Conservation (phyloP, 225 moss, liverwort and hornwort species). For the Neckera pumila region DNA sequence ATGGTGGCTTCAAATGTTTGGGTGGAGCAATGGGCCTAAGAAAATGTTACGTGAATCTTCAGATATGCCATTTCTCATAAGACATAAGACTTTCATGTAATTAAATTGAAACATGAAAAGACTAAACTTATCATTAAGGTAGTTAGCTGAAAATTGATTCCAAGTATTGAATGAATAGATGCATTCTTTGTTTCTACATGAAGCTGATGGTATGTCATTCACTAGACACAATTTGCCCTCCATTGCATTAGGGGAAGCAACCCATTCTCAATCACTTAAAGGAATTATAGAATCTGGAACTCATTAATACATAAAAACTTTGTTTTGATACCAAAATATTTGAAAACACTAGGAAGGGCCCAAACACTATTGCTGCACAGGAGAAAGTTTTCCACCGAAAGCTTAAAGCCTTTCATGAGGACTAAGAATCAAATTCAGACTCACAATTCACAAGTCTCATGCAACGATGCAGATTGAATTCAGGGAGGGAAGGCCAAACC, state of each 20-base stretch:
- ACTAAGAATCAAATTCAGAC: background rate
- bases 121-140: background rate
- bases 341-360: too few relatives aligned
- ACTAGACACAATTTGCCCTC: background rate
- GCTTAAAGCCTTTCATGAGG: background rate
- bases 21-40: too few relatives aligned
- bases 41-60: too few relatives aligned
- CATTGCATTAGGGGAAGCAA: too few relatives aligned
- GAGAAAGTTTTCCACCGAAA: too few relatives aligned
- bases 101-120: background rate
- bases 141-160: background rate
- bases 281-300: too few relatives aligned
- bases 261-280: too few relatives aligned
- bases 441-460: background rate
- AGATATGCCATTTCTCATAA: background rate
- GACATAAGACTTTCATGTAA: background rate
- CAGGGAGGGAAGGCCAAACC: background rate
- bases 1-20: background rate
- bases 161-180: background rate
- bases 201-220: background rate
- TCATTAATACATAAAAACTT: too few relatives aligned
- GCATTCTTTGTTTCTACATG: background rate
- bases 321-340: too few relatives aligned
- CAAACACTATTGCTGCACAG: too few relatives aligned
- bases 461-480: background rate